Conservation (phyloP, 768 basidiomycete species). For the Podaxis sp. region DNA sequence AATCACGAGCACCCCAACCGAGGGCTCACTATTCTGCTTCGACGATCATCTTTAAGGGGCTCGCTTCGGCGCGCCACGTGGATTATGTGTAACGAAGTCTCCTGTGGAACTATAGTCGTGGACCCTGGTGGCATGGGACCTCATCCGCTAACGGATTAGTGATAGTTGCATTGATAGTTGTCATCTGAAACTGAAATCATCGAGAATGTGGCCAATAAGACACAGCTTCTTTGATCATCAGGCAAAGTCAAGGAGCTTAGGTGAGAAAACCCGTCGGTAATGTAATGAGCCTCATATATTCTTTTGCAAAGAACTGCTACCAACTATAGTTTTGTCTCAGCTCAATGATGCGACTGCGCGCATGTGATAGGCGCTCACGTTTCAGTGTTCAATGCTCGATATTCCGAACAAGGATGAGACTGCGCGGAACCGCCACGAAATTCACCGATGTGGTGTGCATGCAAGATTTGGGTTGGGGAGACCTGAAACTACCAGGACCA, state of each 20-base stretch:
- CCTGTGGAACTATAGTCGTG: neutral
- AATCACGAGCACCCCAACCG: slow-evolving; percentile 2
- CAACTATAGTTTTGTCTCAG: neutral
- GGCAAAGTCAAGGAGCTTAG: neutral
- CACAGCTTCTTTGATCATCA: neutral
- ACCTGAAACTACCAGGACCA: too few relatives aligned
- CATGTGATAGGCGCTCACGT: neutral
- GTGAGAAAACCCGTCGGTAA: neutral
- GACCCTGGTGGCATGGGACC: neutral
- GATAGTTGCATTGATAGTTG: neutral
- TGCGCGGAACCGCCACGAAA: too few relatives aligned
- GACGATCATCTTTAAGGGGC: neutral
- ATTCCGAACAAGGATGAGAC: too few relatives aligned
- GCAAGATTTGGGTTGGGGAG: too few relatives aligned
- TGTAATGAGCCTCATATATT: neutral
- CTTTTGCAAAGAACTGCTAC: neutral
- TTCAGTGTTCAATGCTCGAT: too few relatives aligned
- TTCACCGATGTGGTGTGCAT: too few relatives aligned
- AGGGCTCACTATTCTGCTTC: neutral
- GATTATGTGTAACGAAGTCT: neutral
- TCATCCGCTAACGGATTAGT: neutral
- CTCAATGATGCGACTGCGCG: neutral
- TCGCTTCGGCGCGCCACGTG: neutral
- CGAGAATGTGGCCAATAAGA: neutral
- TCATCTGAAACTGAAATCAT: neutral